Base-by-base conservation (phyloP, 495 filamentous ascomycete species). In the Annulohypoxylon maeteangense region DNA sequence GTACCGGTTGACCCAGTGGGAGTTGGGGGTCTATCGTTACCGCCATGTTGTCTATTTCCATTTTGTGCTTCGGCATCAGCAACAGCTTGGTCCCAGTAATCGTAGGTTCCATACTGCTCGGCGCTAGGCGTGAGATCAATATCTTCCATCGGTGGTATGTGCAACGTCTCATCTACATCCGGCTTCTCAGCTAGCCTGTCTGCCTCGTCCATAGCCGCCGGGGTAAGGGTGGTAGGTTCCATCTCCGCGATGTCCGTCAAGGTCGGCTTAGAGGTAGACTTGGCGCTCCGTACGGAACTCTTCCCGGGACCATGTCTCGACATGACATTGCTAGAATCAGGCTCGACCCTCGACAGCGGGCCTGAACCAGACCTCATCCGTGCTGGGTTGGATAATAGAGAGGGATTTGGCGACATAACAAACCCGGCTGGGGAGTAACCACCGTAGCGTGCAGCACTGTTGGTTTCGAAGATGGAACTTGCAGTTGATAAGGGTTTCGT, bases 391-490 rank as follows among this genome's bases (percentile, higher is more conserved):
- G 87, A 88, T 10, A 85, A 79, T 45, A 90, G 79, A 8, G 91
- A 93, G 34, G 84, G 82, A 38, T 86, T 85, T 11, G 90, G 89
- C 27, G 90, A 94, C 71, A 89, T 85, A 54, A 90, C 75, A 66
- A 86, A 90, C n/a, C 82, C 87, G 16, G 77, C 83, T 1, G 91
- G 90, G 23, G 90, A 92, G 78, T 92, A 94, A 38, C 91, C 91
- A 36, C 90, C 91, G 42, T 85, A 85, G 34, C 91, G 83, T 14
- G 89, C 90, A 34, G 87, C 80, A 45, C 72, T 87, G 78, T 92
- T 93, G 40, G 88, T 83, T 55, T 89, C 89, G 20, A 90, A 81
- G 65, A 93, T 89, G 5, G 91, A 93, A 71, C 88, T 91, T 12
- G 87, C 76, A 27, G 85, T 85, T 32, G 89, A 91, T 31, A 84